Evolutionary conservation across 257 asterid species (phyloP).

Genomic region (Solanum habrochaites): DNA sequence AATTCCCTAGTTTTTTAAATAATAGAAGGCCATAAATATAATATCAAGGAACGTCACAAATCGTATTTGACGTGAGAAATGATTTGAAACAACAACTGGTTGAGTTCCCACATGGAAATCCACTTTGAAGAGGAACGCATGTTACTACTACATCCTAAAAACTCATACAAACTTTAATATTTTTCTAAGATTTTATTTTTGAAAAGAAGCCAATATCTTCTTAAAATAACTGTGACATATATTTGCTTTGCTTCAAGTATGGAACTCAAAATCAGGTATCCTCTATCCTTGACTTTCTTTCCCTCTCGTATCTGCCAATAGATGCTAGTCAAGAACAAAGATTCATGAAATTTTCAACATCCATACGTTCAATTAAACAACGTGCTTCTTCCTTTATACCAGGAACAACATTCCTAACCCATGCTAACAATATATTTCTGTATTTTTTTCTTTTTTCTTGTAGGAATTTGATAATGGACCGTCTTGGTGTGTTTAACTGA

Average conservation of each 20-base stretch:
- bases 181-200: background rate
- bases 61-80: background rate
- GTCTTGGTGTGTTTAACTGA: too few species aligned
- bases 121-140: background rate
- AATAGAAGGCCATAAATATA: too few species aligned
- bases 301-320: background rate
- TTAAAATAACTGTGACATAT: background rate
- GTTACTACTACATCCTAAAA: background rate
- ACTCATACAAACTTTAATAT: background rate
- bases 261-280: background rate
- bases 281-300: too few species aligned
- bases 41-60: too few species aligned
- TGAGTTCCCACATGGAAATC: background rate
- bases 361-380: constrained; percentile 64
- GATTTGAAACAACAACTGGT: background rate
- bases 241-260: background rate
- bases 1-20: background rate
- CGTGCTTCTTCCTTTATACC: constrained; percentile 76
- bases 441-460: too few species aligned
- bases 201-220: background rate
- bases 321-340: background rate
- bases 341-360: constrained; percentile 45
- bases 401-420: constrained; percentile 62
- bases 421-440: background rate
- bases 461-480: too few species aligned